A percentile compares a stretch with the other conserved stretches of the same genome.
Conservation (phyloP, 2,329 filamentous ascomycete genomes). For the Cladosporium halotolerans region DNA sequence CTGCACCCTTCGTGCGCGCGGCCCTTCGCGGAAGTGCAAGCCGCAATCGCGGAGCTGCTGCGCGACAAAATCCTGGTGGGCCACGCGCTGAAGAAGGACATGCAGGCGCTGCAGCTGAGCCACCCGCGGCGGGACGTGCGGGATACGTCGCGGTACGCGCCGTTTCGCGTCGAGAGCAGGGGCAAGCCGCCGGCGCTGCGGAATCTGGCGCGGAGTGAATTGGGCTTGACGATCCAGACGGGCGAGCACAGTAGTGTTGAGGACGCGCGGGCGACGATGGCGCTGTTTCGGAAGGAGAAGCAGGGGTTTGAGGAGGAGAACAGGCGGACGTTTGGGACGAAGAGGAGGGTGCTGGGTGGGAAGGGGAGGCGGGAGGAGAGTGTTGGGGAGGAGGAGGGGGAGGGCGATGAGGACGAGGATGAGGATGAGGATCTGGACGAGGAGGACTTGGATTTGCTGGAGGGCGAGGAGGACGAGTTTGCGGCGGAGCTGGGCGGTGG, state of each 20-base stretch:
- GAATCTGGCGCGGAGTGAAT: slow-evolving; percentile 49
- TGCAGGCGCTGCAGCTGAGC: slow-evolving; percentile 66
- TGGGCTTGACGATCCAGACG: slow-evolving; percentile 55
- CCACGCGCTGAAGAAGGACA: slow-evolving; percentile 74
- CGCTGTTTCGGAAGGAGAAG: slow-evolving; percentile 79
- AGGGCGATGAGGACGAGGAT: slow-evolving; percentile 19
- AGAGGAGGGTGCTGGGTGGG: not conserved
- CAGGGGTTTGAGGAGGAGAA: slow-evolving; percentile 78
- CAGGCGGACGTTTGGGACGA: slow-evolving; percentile 54
- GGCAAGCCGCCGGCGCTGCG: slow-evolving; percentile 66
- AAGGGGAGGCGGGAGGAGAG: slow-evolving; percentile 15
- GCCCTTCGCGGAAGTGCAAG: slow-evolving; percentile 69
- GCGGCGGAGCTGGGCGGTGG: slow-evolving; percentile 8
- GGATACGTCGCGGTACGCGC: slow-evolving; percentile 73
- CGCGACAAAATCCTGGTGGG: slow-evolving; percentile 69
- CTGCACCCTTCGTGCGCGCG: slow-evolving; percentile 50
- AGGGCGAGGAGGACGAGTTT: slow-evolving; percentile 19
- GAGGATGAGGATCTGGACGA: slow-evolving; percentile 20
- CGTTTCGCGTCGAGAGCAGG: slow-evolving; percentile 63
- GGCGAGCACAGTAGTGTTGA: slow-evolving; percentile 58
- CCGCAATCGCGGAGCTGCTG: slow-evolving; percentile 62
- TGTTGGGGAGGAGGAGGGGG: slow-evolving; percentile 19
- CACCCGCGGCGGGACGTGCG: slow-evolving; percentile 74
- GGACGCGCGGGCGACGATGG: slow-evolving; percentile 85
- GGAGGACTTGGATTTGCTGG: slow-evolving; percentile 20